Base-by-base conservation (phyloP, 2,329 filamentous ascomycete species). In the Biscogniauxia sp. region DNA sequence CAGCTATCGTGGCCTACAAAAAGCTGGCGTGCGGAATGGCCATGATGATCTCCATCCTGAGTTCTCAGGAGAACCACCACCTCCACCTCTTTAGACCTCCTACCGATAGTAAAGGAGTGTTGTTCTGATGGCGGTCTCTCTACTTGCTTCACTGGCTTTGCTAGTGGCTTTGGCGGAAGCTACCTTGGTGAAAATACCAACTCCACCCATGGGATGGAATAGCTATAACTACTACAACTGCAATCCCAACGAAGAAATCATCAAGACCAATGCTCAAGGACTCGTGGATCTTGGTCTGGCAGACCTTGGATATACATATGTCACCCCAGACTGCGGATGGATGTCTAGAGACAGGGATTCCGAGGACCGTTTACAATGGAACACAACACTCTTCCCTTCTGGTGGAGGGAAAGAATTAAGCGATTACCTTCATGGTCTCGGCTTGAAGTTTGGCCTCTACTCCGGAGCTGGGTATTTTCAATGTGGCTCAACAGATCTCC, bases 281-380 rank as follows among this genome's bases (percentile, higher is more conserved):
- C 70, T 88, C 0, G 76, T 85, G 0, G 78, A 82, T 51, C 73
- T 82, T 0, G 83, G 82, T 0, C 76, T 87, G 0, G 75, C 77
- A 0, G 75, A 79, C 2, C 72, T 82, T 0, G 85, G 86, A 5
- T 88, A 88, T 66, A 77, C 74, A 1, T 80, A 81, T 58, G 80
- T 87, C 32, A 84, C 82, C 0, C 78, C 80, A 0, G 86, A 88
- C 65, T 88, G 84, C 57, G 85, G 86, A 0, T 88, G 85, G 86
- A 78, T 74, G 20, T 68, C 73, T 0, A 66, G 65, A 17, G 69
- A 76, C 7, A 71, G 78, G 3, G 75, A 81, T 45, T 68, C 73
- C 0, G 71, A 83, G 9, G 80, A 79, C 1, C 75, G 75, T 20
- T 71, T 84, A 2, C 78, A 80, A 13, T 86, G 81, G 78, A 82